Conservation (phyloP, 257 asterid genomes). For the Lithospermum erythrorhizon region DNA sequence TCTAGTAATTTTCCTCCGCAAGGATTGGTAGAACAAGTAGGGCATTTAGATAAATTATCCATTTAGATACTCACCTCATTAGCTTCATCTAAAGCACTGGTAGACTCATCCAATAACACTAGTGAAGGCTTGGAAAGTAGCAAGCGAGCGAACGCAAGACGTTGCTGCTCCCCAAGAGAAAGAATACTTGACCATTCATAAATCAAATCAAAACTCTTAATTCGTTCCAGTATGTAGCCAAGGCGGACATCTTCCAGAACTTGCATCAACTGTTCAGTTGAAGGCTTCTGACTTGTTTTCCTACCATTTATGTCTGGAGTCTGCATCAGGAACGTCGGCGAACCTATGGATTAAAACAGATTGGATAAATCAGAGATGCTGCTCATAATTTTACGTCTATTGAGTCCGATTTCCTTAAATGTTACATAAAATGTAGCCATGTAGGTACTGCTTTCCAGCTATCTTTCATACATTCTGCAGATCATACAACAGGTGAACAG, state of each 20-base stretch:
- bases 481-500: not conserved
- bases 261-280: conserved; percentile 45
- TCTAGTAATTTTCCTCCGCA: no score
- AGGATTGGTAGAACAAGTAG: no score
- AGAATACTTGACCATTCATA: conserved; percentile 78
- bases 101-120: conserved; percentile 69
- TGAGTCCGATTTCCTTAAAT: not conserved
- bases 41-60: not conserved
- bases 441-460: not conserved
- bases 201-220: conserved; percentile 43
- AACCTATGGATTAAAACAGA: conserved; percentile 29
- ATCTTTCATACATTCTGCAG: not conserved
- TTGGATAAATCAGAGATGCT: not conserved
- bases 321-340: conserved; percentile 32
- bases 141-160: conserved; percentile 74
- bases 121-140: conserved; percentile 58
- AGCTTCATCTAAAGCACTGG: conserved; percentile 82
- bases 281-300: conserved; percentile 34
- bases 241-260: conserved; percentile 63
- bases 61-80: conserved; percentile 44
- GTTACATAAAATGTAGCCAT: no score
- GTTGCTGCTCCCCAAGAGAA: conserved; percentile 86
- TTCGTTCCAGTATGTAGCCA: conserved; percentile 43
- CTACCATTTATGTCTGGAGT: conserved; percentile 14
- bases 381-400: not conserved